Base-by-base conservation (phyloP, 2,329 filamentous ascomycete species). In the Nannizziopsis arthrosporioides region DNA sequence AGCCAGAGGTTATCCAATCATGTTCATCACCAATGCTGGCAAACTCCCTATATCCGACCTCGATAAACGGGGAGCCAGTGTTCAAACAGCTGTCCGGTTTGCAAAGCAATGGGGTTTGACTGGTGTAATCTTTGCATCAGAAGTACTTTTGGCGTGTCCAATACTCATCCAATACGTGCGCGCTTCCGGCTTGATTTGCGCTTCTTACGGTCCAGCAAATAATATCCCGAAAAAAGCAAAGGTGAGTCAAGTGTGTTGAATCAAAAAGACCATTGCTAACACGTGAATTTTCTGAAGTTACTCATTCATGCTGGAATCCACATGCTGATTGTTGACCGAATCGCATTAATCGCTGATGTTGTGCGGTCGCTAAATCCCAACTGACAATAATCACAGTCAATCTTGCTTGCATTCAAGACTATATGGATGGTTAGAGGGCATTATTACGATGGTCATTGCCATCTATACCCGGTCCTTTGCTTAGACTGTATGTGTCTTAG, bases 71-170 rank as follows among this genome's bases (percentile, higher is more conserved):
- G 64, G 61, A 1, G 55, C 54, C n/a, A 68, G 61, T 48, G 49
- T 69, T 9, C 63, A 69, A 48, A 56, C 55, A 17, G 68, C 63
- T 1, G 55, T 68, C 14, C 55, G 56, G n/a, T 70, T 69, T 50
- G 66, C 68, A 11, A 58, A 56, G 36, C 48, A 55, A 31, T 70
- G 66, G 67, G 55, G 57, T 5, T 56, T 70, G 8, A 43, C 57
- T 5, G 68, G 68, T 0, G 49, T 70, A 27, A 62, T 69, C 14
- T 55, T 67, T 14, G 59, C 60, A 1, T 62, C 61, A 5, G 63
- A 70, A 40, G 50, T 61, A 37, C 53, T 69, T n/a, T 40, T 69
- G 5, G 41, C 62, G 4, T 67, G 61, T 19, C 67, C 67, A 2
- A 51, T 60, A 44, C 57, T 70, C 12, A 56, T 69, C n/a, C 39